Base-by-base conservation (phyloP, 2,329 filamentous ascomycete species). In the Trichoderma lentiforme region DNA sequence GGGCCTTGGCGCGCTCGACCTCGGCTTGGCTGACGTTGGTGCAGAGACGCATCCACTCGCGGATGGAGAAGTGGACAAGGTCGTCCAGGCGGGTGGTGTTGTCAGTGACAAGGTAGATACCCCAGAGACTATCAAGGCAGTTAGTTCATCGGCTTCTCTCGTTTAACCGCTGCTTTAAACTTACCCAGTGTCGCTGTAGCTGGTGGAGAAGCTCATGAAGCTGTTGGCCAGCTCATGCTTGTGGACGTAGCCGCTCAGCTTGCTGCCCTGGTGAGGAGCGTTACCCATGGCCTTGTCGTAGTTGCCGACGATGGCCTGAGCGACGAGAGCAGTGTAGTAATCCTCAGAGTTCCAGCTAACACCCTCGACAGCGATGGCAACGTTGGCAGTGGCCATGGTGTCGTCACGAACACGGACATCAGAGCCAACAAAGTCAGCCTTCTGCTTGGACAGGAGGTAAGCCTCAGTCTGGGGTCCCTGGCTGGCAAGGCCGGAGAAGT, bases 161-260 rank as follows among this genome's bases (percentile, higher is more conserved):
- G 4, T 57, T 69, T 28, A 24, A 12, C 11, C 3, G 18, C 56
- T 8, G 12, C 15, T 30, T 28, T 24, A 57, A 66, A 82, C 91
- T 84, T 90, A 97, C 94, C 95, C 96, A 82, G 96, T 99, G 84
- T 99, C 96, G 81, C 95, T 98, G 87, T 99, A 99, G 88, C 94
- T 97, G 77, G 96, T 99, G 76, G 95, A 98, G 87, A 99, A 99
- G 87, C 93, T 97, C 97, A 99, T 99, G 89, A 98, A 99, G 90
- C 95, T 98, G 88, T 97, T 99, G 84, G 96, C 96, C 74, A 99
- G 90, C 83, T 95, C 92, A 86, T 98, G 90, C 85, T 97, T 91
- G 88, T 97, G 93, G 77, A 99, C 92, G 80, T 96, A 94, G 76
- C 92, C 91, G 87, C 94, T 97, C 79, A 99, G 93, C 89, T 97